Evolutionary conservation across 768 basidiomycete species (phyloP), one percentile per base, ranked within the genome.

Genomic region (Rhizopogon rudus): DNA sequence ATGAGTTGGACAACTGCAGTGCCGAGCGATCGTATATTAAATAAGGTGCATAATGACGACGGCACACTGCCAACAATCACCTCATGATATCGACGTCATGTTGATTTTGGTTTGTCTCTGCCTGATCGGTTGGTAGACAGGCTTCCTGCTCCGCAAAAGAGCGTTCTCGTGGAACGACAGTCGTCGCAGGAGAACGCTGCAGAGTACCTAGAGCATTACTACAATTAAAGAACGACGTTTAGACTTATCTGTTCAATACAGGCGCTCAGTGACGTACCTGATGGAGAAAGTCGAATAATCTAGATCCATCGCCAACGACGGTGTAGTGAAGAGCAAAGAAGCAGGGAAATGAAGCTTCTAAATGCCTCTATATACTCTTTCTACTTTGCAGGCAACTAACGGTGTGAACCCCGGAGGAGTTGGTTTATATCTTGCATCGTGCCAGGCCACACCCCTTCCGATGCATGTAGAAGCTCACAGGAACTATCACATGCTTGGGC

Each of bases 321-420:
- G 48, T 22, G 33, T 37, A 37, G 46, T 48, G 46, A 48, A 46
- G 45, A 46, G 45, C 31, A 17, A 49, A 37, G 48, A 49, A 49
- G 48, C 48, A 5, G 48, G 48, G 48, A 49, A 49, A 49, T 49
- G 48, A 49, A 49, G 35, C 48, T 49, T 49, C 40, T 40, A 40
- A n/a, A n/a, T 17, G 40, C n/a, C 12, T 40, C 48, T 49, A 49
- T 49, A 49, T 49, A 22, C 46, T 35, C 33, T 20, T 49, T 48
- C 33, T 35, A 10, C 33, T 40, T n/a, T 17, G 16, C 40, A n/a
- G n/a, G n/a, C 2, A 37, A 14, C 20, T 49, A 25, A 25, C 25
- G 25, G 35, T 49, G 48, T 37, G 20, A 37, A 49, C 48, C 48
- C 48, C 48, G 25, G 20, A 33, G 20, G 1, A 22, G 22, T 35